Evolutionary conservation across 1,139 yeast species (phyloP), one percentile per base, ranked within the genome.

Genomic region (Martiniozyma asiatica): DNA sequence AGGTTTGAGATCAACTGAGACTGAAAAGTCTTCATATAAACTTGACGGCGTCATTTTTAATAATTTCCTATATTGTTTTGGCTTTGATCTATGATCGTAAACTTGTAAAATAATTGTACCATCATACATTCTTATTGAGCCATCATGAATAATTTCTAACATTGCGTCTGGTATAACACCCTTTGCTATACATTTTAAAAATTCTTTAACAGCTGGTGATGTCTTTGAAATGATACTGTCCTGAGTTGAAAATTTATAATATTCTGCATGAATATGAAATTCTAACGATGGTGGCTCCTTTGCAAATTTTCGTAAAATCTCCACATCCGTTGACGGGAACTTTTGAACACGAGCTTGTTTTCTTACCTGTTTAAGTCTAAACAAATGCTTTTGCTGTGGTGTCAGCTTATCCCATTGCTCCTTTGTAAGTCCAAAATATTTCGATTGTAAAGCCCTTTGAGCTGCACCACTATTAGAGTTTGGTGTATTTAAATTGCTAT

Each of bases 81-180:
- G 89, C 36, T 63, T 27, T 34, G 56, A 55, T 9, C 77, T 57
- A 51, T 85, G 94, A 51, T 89, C 98, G 40, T 69, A 71, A 12
- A 89, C 78, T 46, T 82, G 84, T 31, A 89, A 55, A 13, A 89
- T 81, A 25, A 87, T 60, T 48, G 94, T 82, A 0, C 97, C 96
- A 51, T 87, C 96, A 50, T 82, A 87, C 31, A 82, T 68, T 36
- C 73, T 69, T 19, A 87, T 70, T 11, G 87, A 77, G 27, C 89
- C 81, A 50, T 87, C 97, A 45, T 82, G 73, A 34, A 87, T 64
- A 13, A 87, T 80, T 54, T 87, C 97, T 44, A 87, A 73, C 51
- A 89, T 74, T 13, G 92, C 87, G 25, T 84, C 79, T 1, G 96
- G 96, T 11, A 89, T 82, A 45, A 76, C 76, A 34, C 87, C 94